Conservation (phyloP, 345 rosid species). For the Euphorbia pulcherrima region DNA sequence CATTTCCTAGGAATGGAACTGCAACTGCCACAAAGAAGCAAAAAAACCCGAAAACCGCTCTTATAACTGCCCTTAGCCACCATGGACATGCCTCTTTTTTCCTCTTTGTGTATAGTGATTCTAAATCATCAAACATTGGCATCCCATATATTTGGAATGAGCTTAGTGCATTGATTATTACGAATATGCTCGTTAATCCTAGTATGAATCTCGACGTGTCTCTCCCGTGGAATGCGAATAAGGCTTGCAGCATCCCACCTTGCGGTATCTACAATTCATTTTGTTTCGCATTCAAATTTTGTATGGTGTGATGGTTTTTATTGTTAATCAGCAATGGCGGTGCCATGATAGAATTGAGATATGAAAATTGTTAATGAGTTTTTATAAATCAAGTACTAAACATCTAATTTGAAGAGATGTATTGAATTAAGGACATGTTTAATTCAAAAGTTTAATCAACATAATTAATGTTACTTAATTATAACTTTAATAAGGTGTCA, state of each 20-base stretch:
- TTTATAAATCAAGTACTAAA: no score
- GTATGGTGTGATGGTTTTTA: no score
- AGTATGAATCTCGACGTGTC: conserved; percentile 25
- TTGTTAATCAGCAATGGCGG: no score
- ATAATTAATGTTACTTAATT: no score
- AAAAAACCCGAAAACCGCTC: conserved; percentile 24
- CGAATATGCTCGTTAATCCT: conserved; percentile 25
- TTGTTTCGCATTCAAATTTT: no score
- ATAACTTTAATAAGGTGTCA: no score
- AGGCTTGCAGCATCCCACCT: conserved; percentile 30
- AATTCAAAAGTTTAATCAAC: no score
- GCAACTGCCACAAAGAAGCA: conserved; percentile 35
- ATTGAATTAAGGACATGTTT: no score
- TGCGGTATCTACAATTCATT: conserved; percentile 21
- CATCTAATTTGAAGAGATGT: no score
- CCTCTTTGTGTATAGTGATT: conserved; percentile 19
- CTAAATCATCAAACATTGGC: conserved; percentile 30
- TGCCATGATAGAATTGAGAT: no score
- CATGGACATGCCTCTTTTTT: conserved; percentile 24
- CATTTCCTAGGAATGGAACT: conserved; percentile 26
- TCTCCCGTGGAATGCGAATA: conserved; percentile 20
- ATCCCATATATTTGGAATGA: conserved; percentile 37
- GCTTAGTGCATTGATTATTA: conserved; percentile 26
- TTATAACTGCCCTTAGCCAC: conserved; percentile 26
- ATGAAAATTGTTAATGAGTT: no score